A percentile compares a stretch with the other conserved stretches of the same genome.
These are phyloP conservation scores for Fusarium pininemorale DNA, from an alignment of 2,329 filamentous ascomycete species.

Conservation along the genomic window DNA sequence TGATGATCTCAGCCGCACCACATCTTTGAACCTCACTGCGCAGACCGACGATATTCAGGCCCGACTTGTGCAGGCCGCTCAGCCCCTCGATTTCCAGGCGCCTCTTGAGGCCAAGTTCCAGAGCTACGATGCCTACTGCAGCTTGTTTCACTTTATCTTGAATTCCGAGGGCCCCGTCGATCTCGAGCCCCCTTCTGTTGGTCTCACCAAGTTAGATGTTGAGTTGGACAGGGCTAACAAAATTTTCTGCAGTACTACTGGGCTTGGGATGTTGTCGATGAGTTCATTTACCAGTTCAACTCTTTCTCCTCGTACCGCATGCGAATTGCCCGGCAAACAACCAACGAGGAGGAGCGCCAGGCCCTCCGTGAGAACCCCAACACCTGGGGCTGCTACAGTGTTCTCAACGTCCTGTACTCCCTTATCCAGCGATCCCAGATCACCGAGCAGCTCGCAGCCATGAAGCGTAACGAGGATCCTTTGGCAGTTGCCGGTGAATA, in stretches of 20 bases:
- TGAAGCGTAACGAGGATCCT: slow-evolving; percentile 93
- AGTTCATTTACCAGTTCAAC: slow-evolving; percentile 99
- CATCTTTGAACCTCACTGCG: slow-evolving; percentile 73
- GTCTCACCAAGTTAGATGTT: slow-evolving; percentile 49
- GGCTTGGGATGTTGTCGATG: slow-evolving; percentile 99
- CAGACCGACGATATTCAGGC: slow-evolving; percentile 93
- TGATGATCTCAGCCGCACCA: slow-evolving; percentile 80
- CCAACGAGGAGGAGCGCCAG: slow-evolving; percentile 92
- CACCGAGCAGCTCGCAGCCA: slow-evolving; percentile 93
- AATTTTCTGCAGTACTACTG: slow-evolving; percentile 81
- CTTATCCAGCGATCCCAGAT: slow-evolving; percentile 98
- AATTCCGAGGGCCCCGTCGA: slow-evolving; percentile 99
- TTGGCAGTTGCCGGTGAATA: slow-evolving; percentile 92
- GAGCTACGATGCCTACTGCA: slow-evolving; percentile 99
- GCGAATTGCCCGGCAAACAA: slow-evolving; percentile 81
- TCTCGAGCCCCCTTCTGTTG: slow-evolving; percentile 92
- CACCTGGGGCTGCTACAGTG: slow-evolving; percentile 99
- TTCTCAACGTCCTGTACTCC: slow-evolving; percentile 98
- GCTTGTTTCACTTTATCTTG: slow-evolving; percentile 97
- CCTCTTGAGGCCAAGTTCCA: slow-evolving; percentile 96
- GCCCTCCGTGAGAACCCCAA: slow-evolving; percentile 96
- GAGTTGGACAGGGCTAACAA: slow-evolving; percentile 31
- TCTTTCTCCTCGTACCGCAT: slow-evolving; percentile 98
- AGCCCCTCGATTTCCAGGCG: slow-evolving; percentile 94
- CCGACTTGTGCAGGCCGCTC: slow-evolving; percentile 88